Evolutionary conservation across 495 filamentous ascomycete species (phyloP).

Genomic region (Lichina pygmaea): DNA sequence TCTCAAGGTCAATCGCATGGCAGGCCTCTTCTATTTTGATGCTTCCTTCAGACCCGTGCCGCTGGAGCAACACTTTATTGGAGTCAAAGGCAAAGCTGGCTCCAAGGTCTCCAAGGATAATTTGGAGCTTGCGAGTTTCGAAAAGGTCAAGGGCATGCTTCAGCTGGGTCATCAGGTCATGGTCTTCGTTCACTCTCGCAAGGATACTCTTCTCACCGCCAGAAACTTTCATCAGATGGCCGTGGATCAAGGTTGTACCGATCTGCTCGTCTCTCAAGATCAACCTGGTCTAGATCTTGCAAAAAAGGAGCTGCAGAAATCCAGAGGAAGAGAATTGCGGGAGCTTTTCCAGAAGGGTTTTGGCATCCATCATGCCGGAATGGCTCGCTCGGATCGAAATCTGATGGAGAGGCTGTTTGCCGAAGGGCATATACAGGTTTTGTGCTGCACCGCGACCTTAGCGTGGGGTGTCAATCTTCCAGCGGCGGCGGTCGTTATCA

Average conservation of each 20-base stretch:
- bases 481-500: conserved; percentile 90
- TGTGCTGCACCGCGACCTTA: conserved; percentile 93
- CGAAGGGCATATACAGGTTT: conserved; percentile 71
- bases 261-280: conserved; percentile 55
- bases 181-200: conserved; percentile 95
- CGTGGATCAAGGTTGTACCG: conserved; percentile 41
- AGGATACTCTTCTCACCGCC: conserved; percentile 76
- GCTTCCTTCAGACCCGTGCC: conserved; percentile 86
- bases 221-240: conserved; percentile 71
- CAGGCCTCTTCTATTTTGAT: conserved; percentile 93
- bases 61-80: conserved; percentile 90
- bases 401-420: conserved; percentile 75
- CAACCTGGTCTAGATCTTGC: conserved; percentile 47
- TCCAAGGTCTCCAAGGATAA: conserved; percentile 62
- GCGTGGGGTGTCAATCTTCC: conserved; percentile 99
- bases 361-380: conserved; percentile 87
- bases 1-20: conserved; percentile 78
- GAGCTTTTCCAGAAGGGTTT: conserved; percentile 76
- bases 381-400: conserved; percentile 80
- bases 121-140: conserved; percentile 58
- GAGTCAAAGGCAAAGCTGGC: conserved; percentile 74
- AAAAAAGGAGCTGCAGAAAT: conserved; percentile 53
- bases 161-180: conserved; percentile 76
- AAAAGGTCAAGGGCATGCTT: conserved; percentile 90
- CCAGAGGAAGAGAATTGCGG: conserved; percentile 57